A percentile compares a stretch with the other conserved stretches of the same genome.
These are phyloP conservation scores for Prinsepia uniflora DNA, from an alignment of 306 rosid genomes.

Conservation along the genomic window DNA sequence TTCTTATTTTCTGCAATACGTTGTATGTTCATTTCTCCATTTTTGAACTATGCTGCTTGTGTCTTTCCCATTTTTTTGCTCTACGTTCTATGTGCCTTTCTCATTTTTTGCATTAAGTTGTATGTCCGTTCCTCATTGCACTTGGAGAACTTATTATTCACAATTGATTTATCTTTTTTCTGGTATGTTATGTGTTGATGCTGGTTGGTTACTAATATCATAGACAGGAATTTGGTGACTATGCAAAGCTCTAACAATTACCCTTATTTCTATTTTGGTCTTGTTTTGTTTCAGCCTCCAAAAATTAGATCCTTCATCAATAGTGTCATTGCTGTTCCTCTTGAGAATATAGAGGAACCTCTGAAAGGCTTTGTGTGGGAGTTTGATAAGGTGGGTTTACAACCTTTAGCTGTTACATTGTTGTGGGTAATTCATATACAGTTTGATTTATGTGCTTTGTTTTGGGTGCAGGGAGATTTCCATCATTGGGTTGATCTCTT, in stretches of 20 bases:
- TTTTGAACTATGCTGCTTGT: too few relatives aligned
- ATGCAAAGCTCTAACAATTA: slow-evolving; percentile 18
- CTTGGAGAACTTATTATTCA: not conserved
- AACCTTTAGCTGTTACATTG: slow-evolving; percentile 24
- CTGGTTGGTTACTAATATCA: not conserved
- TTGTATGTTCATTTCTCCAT: not conserved
- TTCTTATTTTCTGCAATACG: not conserved
- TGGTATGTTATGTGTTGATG: not conserved
- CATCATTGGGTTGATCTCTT: slow-evolving; percentile 99
- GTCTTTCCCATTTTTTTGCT: too few relatives aligned
- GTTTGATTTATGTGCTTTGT: slow-evolving; percentile 34
- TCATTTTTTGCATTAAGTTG: not conserved
- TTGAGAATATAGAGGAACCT: slow-evolving; percentile 82
- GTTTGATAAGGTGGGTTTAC: slow-evolving; percentile 74
- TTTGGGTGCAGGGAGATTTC: slow-evolving; percentile 83
- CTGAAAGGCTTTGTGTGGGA: slow-evolving; percentile 83
- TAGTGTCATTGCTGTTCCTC: slow-evolving; percentile 73
- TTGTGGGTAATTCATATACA: slow-evolving; percentile 21
- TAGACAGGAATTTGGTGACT: not conserved
- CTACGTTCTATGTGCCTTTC: not conserved
- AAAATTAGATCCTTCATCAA: slow-evolving; percentile 76
- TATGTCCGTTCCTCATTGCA: not conserved
- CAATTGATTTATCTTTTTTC: not conserved
- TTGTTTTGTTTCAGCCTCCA: slow-evolving; percentile 72
- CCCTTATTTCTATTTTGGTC: slow-evolving; percentile 15